Base-by-base conservation (phyloP, 176 grass and related monocot genomes). In the Ananas comosus region DNA sequence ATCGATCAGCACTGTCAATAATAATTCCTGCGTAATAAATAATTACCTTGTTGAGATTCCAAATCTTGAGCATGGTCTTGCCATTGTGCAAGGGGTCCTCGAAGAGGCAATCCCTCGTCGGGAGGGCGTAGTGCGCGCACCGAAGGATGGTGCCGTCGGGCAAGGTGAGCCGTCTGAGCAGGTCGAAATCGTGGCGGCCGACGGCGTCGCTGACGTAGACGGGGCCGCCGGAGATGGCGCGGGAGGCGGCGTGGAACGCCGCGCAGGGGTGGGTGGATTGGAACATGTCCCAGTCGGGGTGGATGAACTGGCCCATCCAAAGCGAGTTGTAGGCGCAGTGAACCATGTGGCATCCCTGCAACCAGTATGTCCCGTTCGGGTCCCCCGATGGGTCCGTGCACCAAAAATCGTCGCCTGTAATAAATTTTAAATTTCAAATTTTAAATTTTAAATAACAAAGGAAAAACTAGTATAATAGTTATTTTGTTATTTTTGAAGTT, bases 211-310 rank as follows among this genome's bases (percentile, higher is more conserved):
- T 88, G 72, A 93, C 69, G 74, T 97, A 97, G 65, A 97, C 3
- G 0, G 94, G 94, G 2, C 89, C 89, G 79, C 94, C 94, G 52
- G 94, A 97, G 70, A 93, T 78, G 51, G 94, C 89, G 6, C 94
- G 94, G n/a, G 94, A 97, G 1, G 89, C 94, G 68, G 89, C 94
- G 63, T 97, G 94, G 84, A 97, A 97, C 24, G 80, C 77, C 1
- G 94, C 94, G 53, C 86, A 90, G 25, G 89, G 84, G 74, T 97
- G 94, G 16, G 79, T 97, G 52, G 89, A 92, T 81, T 97, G 94
- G 89, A 97, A 97, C 94, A 97, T 97, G 94, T 97, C 94, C 94
- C 94, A 97, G 53, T 97, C 94, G 0, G 94, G 94, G 70, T 90
- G 94, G 74, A 99, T 99, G 76, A 99, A 99, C 68, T 70, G 78